Evolutionary conservation across 2,329 filamentous ascomycete genomes (phyloP).

Genomic region (Aspergillus aculeatus): DNA sequence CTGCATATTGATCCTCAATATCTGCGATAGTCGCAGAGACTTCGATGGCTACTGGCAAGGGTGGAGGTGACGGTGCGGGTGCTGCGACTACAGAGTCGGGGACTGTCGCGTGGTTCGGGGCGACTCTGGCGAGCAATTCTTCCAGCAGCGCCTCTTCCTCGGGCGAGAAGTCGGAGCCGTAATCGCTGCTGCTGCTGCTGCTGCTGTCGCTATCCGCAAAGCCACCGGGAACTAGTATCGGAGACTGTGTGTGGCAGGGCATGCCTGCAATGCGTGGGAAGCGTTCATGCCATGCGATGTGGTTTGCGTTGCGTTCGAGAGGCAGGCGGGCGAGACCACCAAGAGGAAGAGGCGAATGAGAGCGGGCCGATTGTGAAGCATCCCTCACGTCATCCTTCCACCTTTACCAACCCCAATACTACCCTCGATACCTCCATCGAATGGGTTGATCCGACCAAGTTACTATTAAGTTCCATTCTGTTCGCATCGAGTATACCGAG

Average conservation of each 20-base stretch:
- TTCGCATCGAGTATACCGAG: neutral
- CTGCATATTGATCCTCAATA: constrained; percentile 46
- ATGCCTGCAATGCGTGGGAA: constrained; percentile 28
- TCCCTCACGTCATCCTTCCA: constrained; percentile 8
- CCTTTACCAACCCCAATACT: neutral
- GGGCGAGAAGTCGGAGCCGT: constrained; percentile 62
- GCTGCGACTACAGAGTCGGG: constrained; percentile 14
- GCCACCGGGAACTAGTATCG: constrained; percentile 20
- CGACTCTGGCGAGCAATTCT: constrained; percentile 50
- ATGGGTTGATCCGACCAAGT: neutral
- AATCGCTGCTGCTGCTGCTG: constrained; percentile 49
- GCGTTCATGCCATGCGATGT: constrained; percentile 21
- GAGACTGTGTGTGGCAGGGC: constrained; percentile 27
- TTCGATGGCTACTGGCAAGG: constrained; percentile 5
- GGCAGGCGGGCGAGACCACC: neutral
- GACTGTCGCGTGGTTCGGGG: constrained; percentile 31
- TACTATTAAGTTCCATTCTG: too few species aligned
- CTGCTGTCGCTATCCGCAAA: constrained; percentile 18
- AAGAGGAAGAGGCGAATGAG: neutral
- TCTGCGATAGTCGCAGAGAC: constrained; percentile 32
- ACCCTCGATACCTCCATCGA: neutral
- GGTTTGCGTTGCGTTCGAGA: neutral
- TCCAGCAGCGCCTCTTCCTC: constrained; percentile 57
- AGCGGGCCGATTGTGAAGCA: neutral
- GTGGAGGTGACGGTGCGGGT: constrained; percentile 23